Base-by-base conservation (phyloP, 2,329 filamentous ascomycete species). In the Sporothrix humicola region DNA sequence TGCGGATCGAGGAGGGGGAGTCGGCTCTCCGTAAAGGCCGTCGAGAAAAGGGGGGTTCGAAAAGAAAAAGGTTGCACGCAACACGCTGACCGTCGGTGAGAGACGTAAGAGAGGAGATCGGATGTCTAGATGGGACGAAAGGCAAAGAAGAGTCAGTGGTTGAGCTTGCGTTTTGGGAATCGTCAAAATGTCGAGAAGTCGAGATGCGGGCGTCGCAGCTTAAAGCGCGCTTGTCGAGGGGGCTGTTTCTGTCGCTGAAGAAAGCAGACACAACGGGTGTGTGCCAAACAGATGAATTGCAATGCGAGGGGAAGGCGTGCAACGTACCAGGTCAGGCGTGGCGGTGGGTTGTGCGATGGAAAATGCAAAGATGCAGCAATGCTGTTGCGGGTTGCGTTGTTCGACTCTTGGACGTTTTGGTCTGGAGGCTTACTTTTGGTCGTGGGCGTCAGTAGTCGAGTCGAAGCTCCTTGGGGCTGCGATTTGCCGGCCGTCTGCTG, bases 321-420 rank as follows among this genome's bases (percentile, higher is more conserved):
- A 69, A 69, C 66, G 26, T 69, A 69, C 66, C 46, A 9, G 23
- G 48, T 69, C 65, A 44, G 44, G 23, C 15, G 48, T 68, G 65
- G 66, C 42, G 23, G 65, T 54, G 48, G 31, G 31, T 69, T 69
- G 66, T 69, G 48, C 48, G 66, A 69, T 69, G 66, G 48, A 54
- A 69, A 69, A 42, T 20, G 31, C 26, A 46, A 37, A 10, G 46
- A 52, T 50, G 46, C 23, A 50, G 23, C 23, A 31, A 50, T 37
- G 31, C 20, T 26, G 52, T 56, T 23, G 52, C 13, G 4, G n/a
- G 7, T 56, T 12, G 3, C 3, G 26, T 56, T 8, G 26, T 26
- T 5, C 20, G 23, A 46, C 8, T 12, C 42, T 9, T 31, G 20
- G 48, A 10, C 48, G 37, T 54, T 52, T 52, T 17, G 48, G 31